A percentile compares a stretch with the other conserved stretches of the same genome.
Evolutionary conservation across 768 basidiomycete species (phyloP).

Genomic region (Boletus rufocinnamomeus): DNA sequence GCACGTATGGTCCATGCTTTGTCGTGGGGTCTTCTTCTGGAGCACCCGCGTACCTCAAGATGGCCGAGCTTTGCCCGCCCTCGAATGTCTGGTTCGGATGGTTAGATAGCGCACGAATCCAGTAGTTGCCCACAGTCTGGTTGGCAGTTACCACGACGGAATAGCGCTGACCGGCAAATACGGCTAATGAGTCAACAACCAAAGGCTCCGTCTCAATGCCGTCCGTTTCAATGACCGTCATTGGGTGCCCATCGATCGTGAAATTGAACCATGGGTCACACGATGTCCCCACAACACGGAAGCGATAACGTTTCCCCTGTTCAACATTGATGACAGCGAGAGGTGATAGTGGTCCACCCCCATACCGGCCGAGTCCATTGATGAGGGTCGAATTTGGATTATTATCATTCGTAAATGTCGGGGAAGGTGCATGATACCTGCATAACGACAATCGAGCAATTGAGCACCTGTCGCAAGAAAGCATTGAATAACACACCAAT

Average conservation of each 20-base stretch:
- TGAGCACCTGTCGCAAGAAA: conserved; percentile 32
- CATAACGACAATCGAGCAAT: not conserved
- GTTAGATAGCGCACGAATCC: conserved; percentile 38
- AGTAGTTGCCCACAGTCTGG: too few species aligned
- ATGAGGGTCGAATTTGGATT: conserved; percentile 37
- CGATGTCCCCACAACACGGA: conserved; percentile 40
- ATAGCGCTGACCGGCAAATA: conserved; percentile 54
- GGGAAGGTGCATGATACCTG: conserved; percentile 25
- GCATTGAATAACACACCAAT: conserved; percentile 11
- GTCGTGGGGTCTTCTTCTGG: too few species aligned
- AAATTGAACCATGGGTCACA: conserved; percentile 45
- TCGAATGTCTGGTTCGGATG: conserved; percentile 25
- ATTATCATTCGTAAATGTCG: too few species aligned
- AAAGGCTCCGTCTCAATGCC: conserved; percentile 42
- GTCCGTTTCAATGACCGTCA: too few species aligned
- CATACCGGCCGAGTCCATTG: conserved; percentile 41
- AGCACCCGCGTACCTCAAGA: too few species aligned
- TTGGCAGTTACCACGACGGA: too few species aligned
- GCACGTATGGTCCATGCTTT: conserved; percentile 17
- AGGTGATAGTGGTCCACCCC: conserved; percentile 34
- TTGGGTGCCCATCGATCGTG: too few species aligned
- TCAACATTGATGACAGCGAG: conserved; percentile 39
- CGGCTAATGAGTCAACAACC: conserved; percentile 43
- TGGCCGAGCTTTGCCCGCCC: too few species aligned
- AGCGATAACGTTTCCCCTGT: conserved; percentile 39